Evolutionary conservation across 129 eudicot genomes (phyloP).

Genomic region (Cynara cardunculus): DNA sequence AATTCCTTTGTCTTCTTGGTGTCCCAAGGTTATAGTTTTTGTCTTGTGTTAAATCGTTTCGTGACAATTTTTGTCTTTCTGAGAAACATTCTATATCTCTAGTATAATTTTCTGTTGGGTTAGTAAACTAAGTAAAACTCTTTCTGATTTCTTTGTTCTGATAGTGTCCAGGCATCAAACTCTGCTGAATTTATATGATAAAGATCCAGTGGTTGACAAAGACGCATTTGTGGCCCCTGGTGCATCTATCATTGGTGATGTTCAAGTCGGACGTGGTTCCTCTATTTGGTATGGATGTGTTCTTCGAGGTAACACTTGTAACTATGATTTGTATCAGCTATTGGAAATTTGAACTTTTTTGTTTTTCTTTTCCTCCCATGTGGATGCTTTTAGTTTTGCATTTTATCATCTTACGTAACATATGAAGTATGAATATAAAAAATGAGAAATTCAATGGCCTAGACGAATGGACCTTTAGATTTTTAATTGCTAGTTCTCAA

Average conservation of each 20-base stretch:
- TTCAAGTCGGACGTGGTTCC: conserved; percentile 56
- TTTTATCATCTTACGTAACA: not conserved
- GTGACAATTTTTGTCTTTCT: too few relatives aligned
- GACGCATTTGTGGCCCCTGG: conserved; percentile 73
- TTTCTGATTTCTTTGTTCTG: not conserved
- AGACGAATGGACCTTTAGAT: too few relatives aligned
- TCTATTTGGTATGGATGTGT: conserved; percentile 98
- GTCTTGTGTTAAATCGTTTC: too few relatives aligned
- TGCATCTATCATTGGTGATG: conserved; percentile 70
- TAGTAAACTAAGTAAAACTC: not conserved
- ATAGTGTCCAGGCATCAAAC: conserved; percentile 73
- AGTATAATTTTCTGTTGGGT: too few relatives aligned
- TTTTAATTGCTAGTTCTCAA: not conserved
- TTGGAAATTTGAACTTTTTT: not conserved
- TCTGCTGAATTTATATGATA: conserved; percentile 52
- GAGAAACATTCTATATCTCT: too few relatives aligned
- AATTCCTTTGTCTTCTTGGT: too few relatives aligned
- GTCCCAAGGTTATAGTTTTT: too few relatives aligned
- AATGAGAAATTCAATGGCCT: not conserved
- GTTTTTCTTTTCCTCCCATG: not conserved
- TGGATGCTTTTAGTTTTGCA: not conserved
- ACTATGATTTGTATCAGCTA: not conserved
- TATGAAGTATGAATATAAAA: conserved; percentile 1
- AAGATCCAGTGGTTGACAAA: conserved; percentile 51
- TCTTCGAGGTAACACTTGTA: conserved; percentile 54